Percentiles rank a stretch among this genome's conserved stretches.
Conservation (phyloP, 495 filamentous ascomycete genomes). For the Hypoxylon cercidicola region DNA sequence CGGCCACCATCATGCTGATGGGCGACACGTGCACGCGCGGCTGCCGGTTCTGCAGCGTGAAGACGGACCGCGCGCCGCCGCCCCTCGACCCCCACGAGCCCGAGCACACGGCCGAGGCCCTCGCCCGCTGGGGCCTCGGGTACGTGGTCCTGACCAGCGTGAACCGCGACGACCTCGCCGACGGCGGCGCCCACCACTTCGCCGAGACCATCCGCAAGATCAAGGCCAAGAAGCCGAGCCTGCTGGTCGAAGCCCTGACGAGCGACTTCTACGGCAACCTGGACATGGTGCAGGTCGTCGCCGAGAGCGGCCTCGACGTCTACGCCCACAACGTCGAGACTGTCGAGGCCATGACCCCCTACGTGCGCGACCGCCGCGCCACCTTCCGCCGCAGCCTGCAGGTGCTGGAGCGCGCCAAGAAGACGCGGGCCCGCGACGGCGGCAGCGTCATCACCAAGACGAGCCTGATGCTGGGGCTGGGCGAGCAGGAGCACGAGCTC, state of each 20-base stretch:
- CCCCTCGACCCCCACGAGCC: constrained; percentile 96
- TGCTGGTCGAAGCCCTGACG: constrained; percentile 95
- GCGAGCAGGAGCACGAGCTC: constrained; percentile 91
- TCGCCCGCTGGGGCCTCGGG: constrained; percentile 90
- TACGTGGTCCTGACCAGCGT: constrained; percentile 96
- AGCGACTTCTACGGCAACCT: constrained; percentile 87
- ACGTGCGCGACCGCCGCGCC: constrained; percentile 88
- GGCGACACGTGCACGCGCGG: constrained; percentile 97
- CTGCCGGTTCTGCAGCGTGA: constrained; percentile 96
- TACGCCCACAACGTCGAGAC: constrained; percentile 99
- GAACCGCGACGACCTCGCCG: constrained; percentile 89
- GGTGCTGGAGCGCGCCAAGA: constrained; percentile 86
- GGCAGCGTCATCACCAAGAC: constrained; percentile 93
- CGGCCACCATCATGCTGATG: constrained; percentile 99
- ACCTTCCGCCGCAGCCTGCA: constrained; percentile 86
- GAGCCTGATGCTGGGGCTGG: constrained; percentile 93
- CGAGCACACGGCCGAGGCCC: constrained; percentile 93
- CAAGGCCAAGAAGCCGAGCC: constrained; percentile 84
- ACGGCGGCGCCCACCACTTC: constrained; percentile 90
- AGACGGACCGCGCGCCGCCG: constrained; percentile 80
- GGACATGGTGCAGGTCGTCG: constrained; percentile 84
- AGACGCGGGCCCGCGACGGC: constrained; percentile 60
- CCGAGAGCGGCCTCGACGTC: constrained; percentile 88
- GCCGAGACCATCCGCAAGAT: constrained; percentile 95
- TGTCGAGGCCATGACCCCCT: constrained; percentile 87